Conservation (phyloP, 1,284 basidiomycete species). For the Dichomitus squalens region DNA sequence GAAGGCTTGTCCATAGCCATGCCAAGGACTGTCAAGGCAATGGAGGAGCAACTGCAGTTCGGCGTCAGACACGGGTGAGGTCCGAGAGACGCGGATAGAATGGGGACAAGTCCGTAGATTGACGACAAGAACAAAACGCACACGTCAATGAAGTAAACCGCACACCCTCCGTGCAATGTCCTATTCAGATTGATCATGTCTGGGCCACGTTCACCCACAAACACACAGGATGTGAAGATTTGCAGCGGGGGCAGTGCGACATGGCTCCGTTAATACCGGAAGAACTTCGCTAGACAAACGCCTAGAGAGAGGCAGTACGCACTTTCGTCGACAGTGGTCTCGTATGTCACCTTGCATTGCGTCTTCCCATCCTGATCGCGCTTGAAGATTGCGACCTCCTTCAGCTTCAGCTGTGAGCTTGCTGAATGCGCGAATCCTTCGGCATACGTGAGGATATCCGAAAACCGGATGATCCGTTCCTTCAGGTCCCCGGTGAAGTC, state of each 20-base stretch:
- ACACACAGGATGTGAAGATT: background rate
- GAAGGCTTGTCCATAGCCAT: background rate
- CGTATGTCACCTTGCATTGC: slow-evolving; percentile 2
- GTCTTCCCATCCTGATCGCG: slow-evolving; percentile 11
- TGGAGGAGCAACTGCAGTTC: slow-evolving; percentile 13
- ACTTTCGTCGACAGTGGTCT: slow-evolving; percentile 8
- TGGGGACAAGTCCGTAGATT: background rate
- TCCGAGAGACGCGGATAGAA: background rate
- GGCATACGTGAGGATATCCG: background rate
- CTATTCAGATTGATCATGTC: slow-evolving; percentile 70
- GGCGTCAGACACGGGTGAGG: too few relatives aligned
- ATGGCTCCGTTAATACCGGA: background rate
- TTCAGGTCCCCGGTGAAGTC: background rate
- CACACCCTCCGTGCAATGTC: slow-evolving; percentile 69
- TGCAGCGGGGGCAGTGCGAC: background rate
- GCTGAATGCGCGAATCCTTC: slow-evolving; percentile 1
- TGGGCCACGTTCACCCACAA: slow-evolving; percentile 22
- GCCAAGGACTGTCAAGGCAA: slow-evolving; percentile 8
- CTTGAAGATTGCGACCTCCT: slow-evolving; percentile 6
- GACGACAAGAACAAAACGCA: slow-evolving; percentile 30
- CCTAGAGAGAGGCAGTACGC: background rate
- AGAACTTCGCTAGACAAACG: background rate
- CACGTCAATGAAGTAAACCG: slow-evolving; percentile 72
- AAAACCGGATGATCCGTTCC: background rate
- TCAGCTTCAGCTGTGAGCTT: background rate